Evolutionary conservation across 2,329 filamentous ascomycete genomes (phyloP).

Genomic region (Aspergillus sp.): DNA sequence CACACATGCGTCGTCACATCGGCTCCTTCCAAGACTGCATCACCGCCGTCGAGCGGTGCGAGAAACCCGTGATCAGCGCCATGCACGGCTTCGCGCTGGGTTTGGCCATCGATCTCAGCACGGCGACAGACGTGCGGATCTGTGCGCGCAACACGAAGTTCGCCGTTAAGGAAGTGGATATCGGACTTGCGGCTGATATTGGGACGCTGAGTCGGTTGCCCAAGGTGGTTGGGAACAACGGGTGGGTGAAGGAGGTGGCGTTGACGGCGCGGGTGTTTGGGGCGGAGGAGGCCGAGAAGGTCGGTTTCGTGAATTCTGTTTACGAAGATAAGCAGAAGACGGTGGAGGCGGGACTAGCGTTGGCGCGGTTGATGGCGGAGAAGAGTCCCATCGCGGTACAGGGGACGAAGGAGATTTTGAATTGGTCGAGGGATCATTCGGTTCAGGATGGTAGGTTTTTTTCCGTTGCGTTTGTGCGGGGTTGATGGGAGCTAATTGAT

Average conservation of each 20-base stretch:
- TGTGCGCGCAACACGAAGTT: constrained; percentile 38
- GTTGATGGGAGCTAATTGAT: neutral
- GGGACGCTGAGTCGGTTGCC: constrained; percentile 48
- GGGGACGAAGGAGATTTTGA: constrained; percentile 83
- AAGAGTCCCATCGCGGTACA: constrained; percentile 89
- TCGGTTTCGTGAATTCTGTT: constrained; percentile 46
- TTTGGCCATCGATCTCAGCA: constrained; percentile 66
- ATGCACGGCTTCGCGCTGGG: constrained; percentile 78
- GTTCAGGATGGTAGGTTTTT: constrained; percentile 68
- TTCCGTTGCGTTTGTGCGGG: neutral
- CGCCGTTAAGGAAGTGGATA: constrained; percentile 51
- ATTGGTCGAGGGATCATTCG: constrained; percentile 74
- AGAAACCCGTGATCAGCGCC: constrained; percentile 85
- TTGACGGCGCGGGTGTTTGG: constrained; percentile 45
- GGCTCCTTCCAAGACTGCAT: constrained; percentile 79
- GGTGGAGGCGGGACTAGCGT: constrained; percentile 60
- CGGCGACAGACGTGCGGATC: constrained; percentile 45
- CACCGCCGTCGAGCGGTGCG: constrained; percentile 74
- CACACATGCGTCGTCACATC: constrained; percentile 65
- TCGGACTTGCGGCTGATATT: constrained; percentile 50
- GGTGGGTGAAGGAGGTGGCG: constrained; percentile 52
- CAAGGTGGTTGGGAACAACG: constrained; percentile 46
- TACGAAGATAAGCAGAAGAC: constrained; percentile 58
- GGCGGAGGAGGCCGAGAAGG: constrained; percentile 44
- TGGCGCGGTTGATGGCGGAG: constrained; percentile 65